Evolutionary conservation across 2,329 filamentous ascomycete genomes (phyloP), one percentile per base, ranked within the genome.

Genomic region (Cryphonectria parasitica): DNA sequence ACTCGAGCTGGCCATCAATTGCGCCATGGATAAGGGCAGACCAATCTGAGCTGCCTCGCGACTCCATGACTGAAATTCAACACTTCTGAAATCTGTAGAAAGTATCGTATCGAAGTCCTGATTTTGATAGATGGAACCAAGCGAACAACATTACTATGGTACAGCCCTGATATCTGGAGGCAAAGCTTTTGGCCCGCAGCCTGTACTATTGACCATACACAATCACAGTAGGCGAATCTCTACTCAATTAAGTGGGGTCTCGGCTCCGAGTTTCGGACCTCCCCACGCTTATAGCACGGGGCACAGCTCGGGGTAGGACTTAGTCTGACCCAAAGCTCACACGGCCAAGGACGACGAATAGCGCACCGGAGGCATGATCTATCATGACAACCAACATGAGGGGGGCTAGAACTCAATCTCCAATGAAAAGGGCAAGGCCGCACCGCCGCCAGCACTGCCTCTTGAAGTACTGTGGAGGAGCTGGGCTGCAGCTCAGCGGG

Each of bases 21-120:
- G 73, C 75, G 36, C 63, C 41, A 19, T 73, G 62, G 68, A 77
- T 77, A 28, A 63, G 10, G 28, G 22, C 10, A 39, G 19, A n/a
- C 22, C 58, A 39, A 60, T 43, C 45, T 13, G n/a, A 45, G 8
- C 45, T 10, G 22, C 31, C 45, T 41, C n/a, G 8, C 7, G 13
- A 22, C 8, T 60, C 58, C 60, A 64, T 68, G 43, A 1, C 22
- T 17, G 17, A 54, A 31, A 8, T n/a, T 7, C 1, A 2, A 49
- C 45, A n/a, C 22, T 11, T 6, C 45, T 49, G 22, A 22, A 3
- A 11, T n/a, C 3, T 49, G 6, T 22, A 49, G 7, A 7, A 2
- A 49, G 7, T 31, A 13, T 13, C 3, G 52, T n/a, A 28, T 5
- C 11, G n/a, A 31, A 31, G 17, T 31, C 31, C 15, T 8, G 6